Evolutionary conservation across 2,329 filamentous ascomycete genomes (phyloP), one percentile per base, ranked within the genome.

Genomic region (Cryphonectria naterciae): DNA sequence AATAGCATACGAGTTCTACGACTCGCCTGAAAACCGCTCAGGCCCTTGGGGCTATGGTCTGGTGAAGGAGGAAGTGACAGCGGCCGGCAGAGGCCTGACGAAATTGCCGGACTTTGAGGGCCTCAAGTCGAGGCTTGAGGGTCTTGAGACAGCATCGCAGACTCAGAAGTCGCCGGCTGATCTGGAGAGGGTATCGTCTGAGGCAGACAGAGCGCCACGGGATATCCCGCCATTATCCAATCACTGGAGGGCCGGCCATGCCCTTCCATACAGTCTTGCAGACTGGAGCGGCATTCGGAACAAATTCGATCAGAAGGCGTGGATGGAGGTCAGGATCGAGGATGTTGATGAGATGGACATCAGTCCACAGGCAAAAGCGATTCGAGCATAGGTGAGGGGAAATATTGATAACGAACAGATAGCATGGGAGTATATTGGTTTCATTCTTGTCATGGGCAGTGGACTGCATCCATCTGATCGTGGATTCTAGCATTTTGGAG

Each of bases 1-100:
- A 68, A 80, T 90, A 39, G 86, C 89, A 28, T 90, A 89, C 79
- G 87, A 91, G 76, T 90, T 85, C 79, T 85, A 85, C n/a, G 80
- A 89, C 74, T 87, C 88, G 71, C 73, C 80, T 6, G 83, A 83
- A 69, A 68, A 65, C 54, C 64, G 17, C 43, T 70, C 71, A 8
- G 68, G 71, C 2, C 68, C 67, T n/a, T 68, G 71, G 71, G 74
- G 78, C n/a, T 80, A 78, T 68, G 82, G 82, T 65, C 80, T 89
- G 11, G 84, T 89, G 1, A 61, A 60, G 56, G 41, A 54, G 5
- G 72, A 70, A 22, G 32, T 56, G 22, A 32, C 58, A 25, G 17
- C 54, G 19, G 69, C 65, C 22, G 69, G 67, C 19, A 63, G 37
- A 41, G 69, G 70, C 1, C 2, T 72, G 32, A 71, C 70, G 15